These are phyloP conservation scores for Gracilaria vermiculophylla DNA, from an alignment of 23 red algal species.

Conservation along the genomic window DNA sequence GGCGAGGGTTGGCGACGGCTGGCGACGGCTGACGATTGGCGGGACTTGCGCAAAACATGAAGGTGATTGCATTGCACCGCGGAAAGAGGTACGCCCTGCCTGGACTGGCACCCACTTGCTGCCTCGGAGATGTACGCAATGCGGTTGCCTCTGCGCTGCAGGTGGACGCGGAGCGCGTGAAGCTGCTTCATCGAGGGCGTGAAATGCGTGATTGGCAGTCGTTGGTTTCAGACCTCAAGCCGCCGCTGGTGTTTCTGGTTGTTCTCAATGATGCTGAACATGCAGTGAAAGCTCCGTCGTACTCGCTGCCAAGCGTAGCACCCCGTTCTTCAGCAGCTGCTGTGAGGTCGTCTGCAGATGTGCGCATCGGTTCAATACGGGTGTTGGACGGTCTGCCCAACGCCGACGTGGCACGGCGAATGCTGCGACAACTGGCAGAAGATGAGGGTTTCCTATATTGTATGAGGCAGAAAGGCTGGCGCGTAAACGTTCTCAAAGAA, in stretches of 20 bases:
- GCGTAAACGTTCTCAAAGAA: constrained; percentile 68
- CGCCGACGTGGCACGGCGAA: constrained; percentile 13
- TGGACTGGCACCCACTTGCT: not conserved
- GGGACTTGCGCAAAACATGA: not conserved
- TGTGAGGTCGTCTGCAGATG: not conserved
- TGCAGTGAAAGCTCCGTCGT: not conserved
- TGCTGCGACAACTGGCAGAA: constrained; percentile 58
- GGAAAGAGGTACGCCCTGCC: not conserved
- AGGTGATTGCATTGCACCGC: not conserved
- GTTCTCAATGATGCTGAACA: not conserved
- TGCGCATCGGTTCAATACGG: not conserved
- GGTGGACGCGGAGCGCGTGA: not conserved
- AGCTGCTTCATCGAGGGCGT: not conserved
- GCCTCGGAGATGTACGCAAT: not conserved
- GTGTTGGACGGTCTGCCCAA: not conserved
- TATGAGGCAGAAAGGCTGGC: constrained; percentile 71
- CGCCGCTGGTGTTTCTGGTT: not conserved
- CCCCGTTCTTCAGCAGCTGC: not conserved
- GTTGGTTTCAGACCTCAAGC: not conserved
- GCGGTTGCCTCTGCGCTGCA: not conserved
- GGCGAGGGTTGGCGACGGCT: too few species aligned
- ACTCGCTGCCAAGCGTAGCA: not conserved
- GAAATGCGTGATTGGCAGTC: not conserved
- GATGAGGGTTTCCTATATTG: constrained; percentile 77
- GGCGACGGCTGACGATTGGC: too few species aligned